Evolutionary conservation across 306 rosid genomes (phyloP).

Genomic region (Sicyos edulis): DNA sequence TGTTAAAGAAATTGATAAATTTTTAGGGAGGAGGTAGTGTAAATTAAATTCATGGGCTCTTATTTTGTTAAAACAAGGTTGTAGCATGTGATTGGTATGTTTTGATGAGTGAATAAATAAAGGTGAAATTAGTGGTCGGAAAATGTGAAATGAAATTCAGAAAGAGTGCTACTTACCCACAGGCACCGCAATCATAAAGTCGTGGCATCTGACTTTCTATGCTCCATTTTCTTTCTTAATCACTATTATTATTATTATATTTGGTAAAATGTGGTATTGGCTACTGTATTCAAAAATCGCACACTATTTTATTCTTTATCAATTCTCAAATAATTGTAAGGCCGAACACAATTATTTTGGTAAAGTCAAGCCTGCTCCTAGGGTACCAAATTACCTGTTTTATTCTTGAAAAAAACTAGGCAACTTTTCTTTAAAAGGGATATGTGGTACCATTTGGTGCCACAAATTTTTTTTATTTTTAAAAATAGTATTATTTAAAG

Average conservation of each 20-base stretch:
- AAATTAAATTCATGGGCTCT: too few relatives aligned
- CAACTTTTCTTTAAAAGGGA: too few relatives aligned
- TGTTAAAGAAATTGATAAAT: too few relatives aligned
- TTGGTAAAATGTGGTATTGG: not conserved
- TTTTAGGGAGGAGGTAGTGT: too few relatives aligned
- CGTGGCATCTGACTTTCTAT: not conserved
- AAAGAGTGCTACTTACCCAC: not conserved
- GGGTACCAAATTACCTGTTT: not conserved
- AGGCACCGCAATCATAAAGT: not conserved
- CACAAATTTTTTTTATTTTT: too few relatives aligned
- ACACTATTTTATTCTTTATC: not conserved
- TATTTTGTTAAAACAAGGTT: too few relatives aligned
- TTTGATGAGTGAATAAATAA: not conserved
- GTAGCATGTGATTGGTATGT: not conserved
- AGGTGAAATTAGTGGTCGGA: not conserved
- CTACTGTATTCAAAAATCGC: not conserved
- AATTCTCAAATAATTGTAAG: not conserved
- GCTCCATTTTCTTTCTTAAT: not conserved
- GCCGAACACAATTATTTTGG: not conserved
- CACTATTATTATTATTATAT: not conserved
- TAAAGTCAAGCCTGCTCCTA: not conserved
- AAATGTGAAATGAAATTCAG: not conserved
- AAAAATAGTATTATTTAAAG: too few relatives aligned
- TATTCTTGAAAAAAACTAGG: constrained; percentile 3
- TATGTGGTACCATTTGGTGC: too few relatives aligned